phyloP scores from a whole-genome alignment of 83 land plant genomes.

The Thuja plicata region DNA sequence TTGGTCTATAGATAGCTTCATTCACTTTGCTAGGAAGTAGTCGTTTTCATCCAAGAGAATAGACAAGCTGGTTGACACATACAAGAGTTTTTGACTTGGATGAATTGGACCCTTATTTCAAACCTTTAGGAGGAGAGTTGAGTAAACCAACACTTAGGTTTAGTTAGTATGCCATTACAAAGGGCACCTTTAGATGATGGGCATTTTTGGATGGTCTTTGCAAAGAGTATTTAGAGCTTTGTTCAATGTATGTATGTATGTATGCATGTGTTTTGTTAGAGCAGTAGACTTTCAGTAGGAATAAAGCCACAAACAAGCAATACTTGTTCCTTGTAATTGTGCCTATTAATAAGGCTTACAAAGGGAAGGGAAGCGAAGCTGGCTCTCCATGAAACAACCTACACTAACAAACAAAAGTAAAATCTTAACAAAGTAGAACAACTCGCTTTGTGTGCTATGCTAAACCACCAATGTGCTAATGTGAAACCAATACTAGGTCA shows the following conservation, averaged over 20 bases:
- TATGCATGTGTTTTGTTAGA: too few species aligned
- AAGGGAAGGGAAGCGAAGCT: too few species aligned
- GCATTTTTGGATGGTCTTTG: not conserved
- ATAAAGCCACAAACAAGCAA: too few species aligned
- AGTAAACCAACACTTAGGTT: not conserved
- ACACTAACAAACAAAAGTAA: too few species aligned
- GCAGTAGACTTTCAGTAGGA: too few species aligned
- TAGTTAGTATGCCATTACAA: not conserved
- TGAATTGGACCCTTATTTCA: not conserved
- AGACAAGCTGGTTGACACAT: not conserved
- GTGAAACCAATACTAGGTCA: too few species aligned
- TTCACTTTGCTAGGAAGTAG: not conserved
- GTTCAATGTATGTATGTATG: not conserved
- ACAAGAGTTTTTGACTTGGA: not conserved
- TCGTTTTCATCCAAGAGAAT: not conserved
- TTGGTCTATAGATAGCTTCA: not conserved
- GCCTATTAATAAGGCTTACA: too few species aligned
- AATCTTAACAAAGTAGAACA: too few species aligned
- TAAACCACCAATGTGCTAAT: too few species aligned
- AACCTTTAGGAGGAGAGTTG: not conserved
- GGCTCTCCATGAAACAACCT: too few species aligned
- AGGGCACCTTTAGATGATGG: not conserved
- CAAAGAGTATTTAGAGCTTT: not conserved
- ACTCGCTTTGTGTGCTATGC: too few species aligned
- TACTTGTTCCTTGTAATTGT: too few species aligned